phyloP scores from a whole-genome alignment of 1,139 yeast species.

The Yamadazyma diddensiae region DNA sequence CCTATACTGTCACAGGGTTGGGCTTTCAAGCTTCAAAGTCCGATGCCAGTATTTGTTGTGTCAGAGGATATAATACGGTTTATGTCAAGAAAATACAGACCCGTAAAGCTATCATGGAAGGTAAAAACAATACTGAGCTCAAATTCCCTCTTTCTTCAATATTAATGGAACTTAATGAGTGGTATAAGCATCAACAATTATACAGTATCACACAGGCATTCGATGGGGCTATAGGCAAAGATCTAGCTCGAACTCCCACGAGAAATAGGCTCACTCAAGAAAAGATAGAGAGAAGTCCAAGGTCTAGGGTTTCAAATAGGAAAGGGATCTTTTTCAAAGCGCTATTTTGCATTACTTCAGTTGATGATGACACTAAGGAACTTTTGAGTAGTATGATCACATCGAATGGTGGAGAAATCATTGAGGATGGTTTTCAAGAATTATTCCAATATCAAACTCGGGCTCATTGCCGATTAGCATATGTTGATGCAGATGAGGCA shows the following conservation, averaged over 20 bases:
- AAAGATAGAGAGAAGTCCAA: conserved; percentile 3
- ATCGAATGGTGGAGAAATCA: conserved; percentile 51
- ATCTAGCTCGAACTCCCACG: conserved; percentile 13
- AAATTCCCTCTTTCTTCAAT: conserved; percentile 18
- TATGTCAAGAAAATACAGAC: conserved; percentile 20
- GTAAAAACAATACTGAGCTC: conserved; percentile 13
- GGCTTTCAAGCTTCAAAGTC: conserved; percentile 14
- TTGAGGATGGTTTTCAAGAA: conserved; percentile 47
- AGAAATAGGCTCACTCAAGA: conserved; percentile 15
- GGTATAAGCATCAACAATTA: conserved; percentile 39
- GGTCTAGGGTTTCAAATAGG: conserved; percentile 1
- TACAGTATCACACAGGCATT: conserved; percentile 10
- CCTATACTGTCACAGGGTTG: conserved; percentile 47
- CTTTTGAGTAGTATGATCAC: conserved; percentile 34
- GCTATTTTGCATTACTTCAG: conserved; percentile 38
- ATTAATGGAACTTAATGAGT: conserved; percentile 39
- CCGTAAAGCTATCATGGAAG: conserved; percentile 7
- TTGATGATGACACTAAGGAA: conserved; percentile 36
- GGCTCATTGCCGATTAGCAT: conserved; percentile 3
- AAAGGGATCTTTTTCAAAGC: conserved; percentile 19
- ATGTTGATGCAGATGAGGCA: conserved; percentile 5
- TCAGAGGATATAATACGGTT: conserved; percentile 57
- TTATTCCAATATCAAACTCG: conserved; percentile 20
- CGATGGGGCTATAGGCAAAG: conserved; percentile 7
- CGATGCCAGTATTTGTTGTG: conserved; percentile 38